Conservation (phyloP, 2,329 filamentous ascomycete genomes). For the Purpureocillium lavendulum region DNA sequence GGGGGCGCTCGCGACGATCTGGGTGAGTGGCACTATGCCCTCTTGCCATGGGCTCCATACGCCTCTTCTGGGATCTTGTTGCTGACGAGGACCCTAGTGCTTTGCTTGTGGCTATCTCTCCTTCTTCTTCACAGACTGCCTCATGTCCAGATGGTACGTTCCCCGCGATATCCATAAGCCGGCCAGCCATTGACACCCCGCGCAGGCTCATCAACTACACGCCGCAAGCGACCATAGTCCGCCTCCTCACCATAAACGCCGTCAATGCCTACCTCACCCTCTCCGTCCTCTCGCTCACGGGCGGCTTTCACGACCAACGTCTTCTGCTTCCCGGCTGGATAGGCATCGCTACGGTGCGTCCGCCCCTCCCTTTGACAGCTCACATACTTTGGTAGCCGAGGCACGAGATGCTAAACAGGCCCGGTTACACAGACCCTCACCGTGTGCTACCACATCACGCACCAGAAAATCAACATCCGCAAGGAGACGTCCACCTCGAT, state of each 20-base stretch:
- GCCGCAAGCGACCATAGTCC: constrained; percentile 70
- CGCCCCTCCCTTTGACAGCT: too few species aligned
- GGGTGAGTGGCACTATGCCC: constrained; percentile 43
- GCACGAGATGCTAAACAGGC: background rate
- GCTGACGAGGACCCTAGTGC: too few species aligned
- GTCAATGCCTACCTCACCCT: constrained; percentile 70
- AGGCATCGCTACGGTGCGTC: constrained; percentile 60
- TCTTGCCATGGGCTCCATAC: too few species aligned
- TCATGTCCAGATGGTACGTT: constrained; percentile 71
- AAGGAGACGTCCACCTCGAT: constrained; percentile 74
- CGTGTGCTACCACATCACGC: constrained; percentile 66
- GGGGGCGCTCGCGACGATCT: constrained; percentile 63
- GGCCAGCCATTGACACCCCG: background rate
- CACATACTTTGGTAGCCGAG: too few species aligned
- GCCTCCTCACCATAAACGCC: constrained; percentile 66
- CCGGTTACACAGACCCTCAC: constrained; percentile 51
- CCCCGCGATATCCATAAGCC: too few species aligned
- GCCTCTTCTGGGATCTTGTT: too few species aligned
- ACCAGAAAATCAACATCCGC: constrained; percentile 71
- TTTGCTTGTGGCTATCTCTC: constrained; percentile 69
- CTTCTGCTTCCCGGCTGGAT: constrained; percentile 72
- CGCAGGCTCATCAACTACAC: constrained; percentile 75
- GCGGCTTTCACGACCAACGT: constrained; percentile 60
- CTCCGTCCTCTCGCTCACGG: constrained; percentile 61
- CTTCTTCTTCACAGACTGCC: constrained; percentile 76